These are phyloP conservation scores for Trichoderma semiorbis DNA, from an alignment of 2,329 filamentous ascomycete species.

Conservation along the genomic window DNA sequence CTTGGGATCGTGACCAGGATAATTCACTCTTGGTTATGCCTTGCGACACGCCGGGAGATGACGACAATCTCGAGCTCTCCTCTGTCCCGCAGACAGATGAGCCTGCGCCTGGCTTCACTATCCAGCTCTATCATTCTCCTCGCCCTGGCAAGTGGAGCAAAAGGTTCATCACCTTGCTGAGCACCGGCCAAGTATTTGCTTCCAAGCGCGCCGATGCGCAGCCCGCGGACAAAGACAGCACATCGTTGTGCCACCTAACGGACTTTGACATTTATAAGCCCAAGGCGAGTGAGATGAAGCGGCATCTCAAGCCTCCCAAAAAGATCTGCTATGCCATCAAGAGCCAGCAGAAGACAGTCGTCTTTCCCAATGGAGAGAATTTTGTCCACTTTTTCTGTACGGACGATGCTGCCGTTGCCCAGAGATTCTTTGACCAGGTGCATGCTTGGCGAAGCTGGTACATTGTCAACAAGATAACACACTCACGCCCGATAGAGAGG, in stretches of 20 bases:
- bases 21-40: constrained; percentile 69
- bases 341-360: constrained; percentile 81
- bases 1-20: constrained; percentile 80
- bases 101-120: constrained; percentile 62
- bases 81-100: constrained; percentile 57
- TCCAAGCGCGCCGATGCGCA: constrained; percentile 67
- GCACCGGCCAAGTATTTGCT: constrained; percentile 67
- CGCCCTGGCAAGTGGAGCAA: constrained; percentile 86
- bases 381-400: constrained; percentile 92
- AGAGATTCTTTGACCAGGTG: constrained; percentile 66
- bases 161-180: constrained; percentile 69
- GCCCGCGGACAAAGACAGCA: constrained; percentile 60
- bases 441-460: constrained; percentile 93
- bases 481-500: constrained; percentile 40
- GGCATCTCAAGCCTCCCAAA: constrained; percentile 77
- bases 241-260: constrained; percentile 76
- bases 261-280: constrained; percentile 91
- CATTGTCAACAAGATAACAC: constrained; percentile 65
- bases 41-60: constrained; percentile 51
- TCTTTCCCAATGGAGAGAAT: constrained; percentile 78
- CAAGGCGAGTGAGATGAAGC: constrained; percentile 62
- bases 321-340: constrained; percentile 84
- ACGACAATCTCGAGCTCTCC: constrained; percentile 60
- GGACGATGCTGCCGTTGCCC: constrained; percentile 64
- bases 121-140: constrained; percentile 77